Conservation (phyloP, 1,284 basidiomycete species). For the Cutaneotrichosporon cavernicola region DNA sequence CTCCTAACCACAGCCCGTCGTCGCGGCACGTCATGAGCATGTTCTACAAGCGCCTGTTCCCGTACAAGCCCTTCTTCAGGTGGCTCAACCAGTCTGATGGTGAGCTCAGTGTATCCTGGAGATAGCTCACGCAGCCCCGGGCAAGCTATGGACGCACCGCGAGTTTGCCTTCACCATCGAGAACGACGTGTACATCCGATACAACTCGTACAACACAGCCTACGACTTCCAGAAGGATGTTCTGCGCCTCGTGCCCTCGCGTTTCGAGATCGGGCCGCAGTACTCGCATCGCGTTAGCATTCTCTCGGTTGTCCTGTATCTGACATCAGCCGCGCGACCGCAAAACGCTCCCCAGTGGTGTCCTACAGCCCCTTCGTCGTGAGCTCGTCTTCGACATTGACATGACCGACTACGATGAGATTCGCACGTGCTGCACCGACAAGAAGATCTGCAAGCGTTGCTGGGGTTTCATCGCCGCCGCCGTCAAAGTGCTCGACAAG, state of each 20-base stretch:
- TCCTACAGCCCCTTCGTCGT: conserved; percentile 74
- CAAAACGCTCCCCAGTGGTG: conserved; percentile 74
- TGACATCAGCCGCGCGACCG: conserved; percentile 75
- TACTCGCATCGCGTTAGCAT: conserved; percentile 77
- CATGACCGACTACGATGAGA: conserved; percentile 98
- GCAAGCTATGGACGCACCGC: conserved; percentile 78
- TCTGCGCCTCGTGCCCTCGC: conserved; percentile 74
- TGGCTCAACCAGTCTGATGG: conserved; percentile 93
- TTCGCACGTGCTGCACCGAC: conserved; percentile 91
- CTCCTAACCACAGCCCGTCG: conserved; percentile 46
- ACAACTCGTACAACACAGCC: conserved; percentile 80
- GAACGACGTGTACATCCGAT: conserved; percentile 89
- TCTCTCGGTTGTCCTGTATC: background rate
- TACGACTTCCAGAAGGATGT: conserved; percentile 94
- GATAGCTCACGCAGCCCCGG: conserved; percentile 49
- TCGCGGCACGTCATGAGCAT: conserved; percentile 72
- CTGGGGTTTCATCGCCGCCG: conserved; percentile 92
- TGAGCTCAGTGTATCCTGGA: conserved; percentile 18
- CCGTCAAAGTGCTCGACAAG: conserved; percentile 82
- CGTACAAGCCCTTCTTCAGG: conserved; percentile 86
- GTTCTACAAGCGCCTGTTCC: conserved; percentile 89
- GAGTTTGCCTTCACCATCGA: conserved; percentile 96
- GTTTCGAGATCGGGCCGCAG: conserved; percentile 96
- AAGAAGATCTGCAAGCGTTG: conserved; percentile 90
- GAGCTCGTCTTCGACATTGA: conserved; percentile 99